Conservation (phyloP, 768 basidiomycete genomes). For the Tephrocybe sp. region DNA sequence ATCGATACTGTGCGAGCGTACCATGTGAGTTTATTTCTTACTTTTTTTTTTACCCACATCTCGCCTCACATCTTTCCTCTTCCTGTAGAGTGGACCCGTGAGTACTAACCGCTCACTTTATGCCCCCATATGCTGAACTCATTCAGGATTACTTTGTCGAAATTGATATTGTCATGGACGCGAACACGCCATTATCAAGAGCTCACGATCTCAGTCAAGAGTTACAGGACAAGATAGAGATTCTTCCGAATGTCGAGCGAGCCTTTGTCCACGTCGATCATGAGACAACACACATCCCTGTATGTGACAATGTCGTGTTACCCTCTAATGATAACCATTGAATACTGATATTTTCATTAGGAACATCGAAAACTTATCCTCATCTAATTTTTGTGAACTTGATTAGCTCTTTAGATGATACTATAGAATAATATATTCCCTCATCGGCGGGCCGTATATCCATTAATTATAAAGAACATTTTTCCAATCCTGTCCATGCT, state of each 20-base stretch:
- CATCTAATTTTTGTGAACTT: neutral
- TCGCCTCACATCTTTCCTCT: slow-evolving; percentile 5
- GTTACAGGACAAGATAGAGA: slow-evolving; percentile 86
- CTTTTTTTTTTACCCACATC: slow-evolving; percentile 4
- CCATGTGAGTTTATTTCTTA: slow-evolving; percentile 50
- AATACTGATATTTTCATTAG: slow-evolving; percentile 22
- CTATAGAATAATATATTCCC: too few species aligned
- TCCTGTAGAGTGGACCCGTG: slow-evolving; percentile 68
- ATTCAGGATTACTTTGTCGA: slow-evolving; percentile 87
- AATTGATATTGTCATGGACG: slow-evolving; percentile 91
- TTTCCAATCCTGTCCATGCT: too few species aligned
- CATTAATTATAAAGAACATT: too few species aligned
- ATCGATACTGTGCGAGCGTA: slow-evolving; percentile 94
- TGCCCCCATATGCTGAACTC: slow-evolving; percentile 1
- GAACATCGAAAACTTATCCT: slow-evolving; percentile 45
- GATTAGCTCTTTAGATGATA: too few species aligned
- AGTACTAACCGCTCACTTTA: slow-evolving; percentile 15
- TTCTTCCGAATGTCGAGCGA: slow-evolving; percentile 84
- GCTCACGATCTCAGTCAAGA: slow-evolving; percentile 85
- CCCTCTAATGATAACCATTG: neutral
- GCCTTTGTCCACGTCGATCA: slow-evolving; percentile 97
- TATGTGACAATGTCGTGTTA: too few species aligned
- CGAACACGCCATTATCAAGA: slow-evolving; percentile 83
- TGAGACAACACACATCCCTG: slow-evolving; percentile 77
- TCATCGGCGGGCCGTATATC: too few species aligned